These are phyloP conservation scores for Trypanosoma rangeli DNA, from an alignment of 208 protist genomes.

Conservation along the genomic window DNA sequence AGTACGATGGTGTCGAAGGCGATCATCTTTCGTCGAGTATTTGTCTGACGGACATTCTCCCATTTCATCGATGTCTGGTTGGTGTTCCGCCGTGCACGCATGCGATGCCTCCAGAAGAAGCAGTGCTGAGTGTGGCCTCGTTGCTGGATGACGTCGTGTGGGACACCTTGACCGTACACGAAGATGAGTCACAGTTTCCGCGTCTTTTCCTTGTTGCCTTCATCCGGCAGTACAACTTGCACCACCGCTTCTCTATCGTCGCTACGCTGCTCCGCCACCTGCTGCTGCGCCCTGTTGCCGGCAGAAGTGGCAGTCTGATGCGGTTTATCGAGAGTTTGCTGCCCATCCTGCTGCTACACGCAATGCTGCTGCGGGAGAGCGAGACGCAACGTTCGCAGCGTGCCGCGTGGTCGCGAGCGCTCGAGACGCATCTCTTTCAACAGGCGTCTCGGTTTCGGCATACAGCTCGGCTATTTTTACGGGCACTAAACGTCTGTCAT, in stretches of 20 bases:
- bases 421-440: constrained; percentile 37
- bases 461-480: constrained; percentile 39
- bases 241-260: constrained; percentile 27
- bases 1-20: neutral
- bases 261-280: constrained; percentile 16
- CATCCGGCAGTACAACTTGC: constrained; percentile 46
- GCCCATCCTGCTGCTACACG: constrained; percentile 52
- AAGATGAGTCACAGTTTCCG: constrained; percentile 46
- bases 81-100: neutral
- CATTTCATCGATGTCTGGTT: constrained; percentile 15
- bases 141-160: constrained; percentile 36
- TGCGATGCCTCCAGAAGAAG: neutral
- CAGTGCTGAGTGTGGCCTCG: constrained; percentile 2
- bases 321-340: constrained; percentile 38
- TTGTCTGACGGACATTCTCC: constrained; percentile 10
- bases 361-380: constrained; percentile 52
- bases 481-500: constrained; percentile 42
- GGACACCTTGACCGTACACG: constrained; percentile 33
- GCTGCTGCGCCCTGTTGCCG: constrained; percentile 2
- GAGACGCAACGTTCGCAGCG: constrained; percentile 40
- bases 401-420: constrained; percentile 32
- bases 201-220: constrained; percentile 47
- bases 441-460: constrained; percentile 28
- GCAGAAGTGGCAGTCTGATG: constrained; percentile 14
- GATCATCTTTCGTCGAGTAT: neutral